Evolutionary conservation across 805 yeast genomes (phyloP).

Genomic region (Candida awuae): DNA sequence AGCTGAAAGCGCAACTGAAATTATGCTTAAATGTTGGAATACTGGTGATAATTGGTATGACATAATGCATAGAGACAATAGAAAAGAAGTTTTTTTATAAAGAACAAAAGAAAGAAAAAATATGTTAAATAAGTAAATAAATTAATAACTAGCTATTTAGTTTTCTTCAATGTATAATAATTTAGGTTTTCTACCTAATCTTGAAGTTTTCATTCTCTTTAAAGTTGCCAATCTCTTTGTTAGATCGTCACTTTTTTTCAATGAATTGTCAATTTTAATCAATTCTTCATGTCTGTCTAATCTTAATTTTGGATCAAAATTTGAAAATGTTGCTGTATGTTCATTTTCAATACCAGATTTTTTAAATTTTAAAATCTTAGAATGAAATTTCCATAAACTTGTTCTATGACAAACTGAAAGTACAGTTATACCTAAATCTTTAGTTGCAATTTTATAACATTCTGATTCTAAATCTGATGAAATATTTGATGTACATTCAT

Average conservation of each 20-base stretch:
- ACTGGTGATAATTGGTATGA: slow-evolving; percentile 45
- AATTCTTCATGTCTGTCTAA: slow-evolving; percentile 73
- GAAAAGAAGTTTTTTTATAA: slow-evolving; percentile 39
- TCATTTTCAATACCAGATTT: slow-evolving; percentile 7
- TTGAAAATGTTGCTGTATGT: slow-evolving; percentile 40
- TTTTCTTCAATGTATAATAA: slow-evolving; percentile 22
- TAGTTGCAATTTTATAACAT: slow-evolving; percentile 74
- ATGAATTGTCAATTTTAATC: slow-evolving; percentile 54
- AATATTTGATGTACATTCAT: slow-evolving; percentile 93
- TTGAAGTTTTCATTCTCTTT: slow-evolving; percentile 23
- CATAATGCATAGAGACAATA: slow-evolving; percentile 34
- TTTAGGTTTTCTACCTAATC: slow-evolving; percentile 11
- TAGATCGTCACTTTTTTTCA: slow-evolving; percentile 64
- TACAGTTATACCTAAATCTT: slow-evolving; percentile 67
- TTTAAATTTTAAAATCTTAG: slow-evolving; percentile 62
- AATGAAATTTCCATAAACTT: slow-evolving; percentile 88
- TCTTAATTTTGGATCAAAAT: slow-evolving; percentile 66
- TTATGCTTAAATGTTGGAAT: slow-evolving; percentile 48
- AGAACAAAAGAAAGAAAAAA: background rate
- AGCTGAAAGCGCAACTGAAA: slow-evolving; percentile 25
- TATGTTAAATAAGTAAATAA: background rate
- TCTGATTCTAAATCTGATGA: slow-evolving; percentile 84
- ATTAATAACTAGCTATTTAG: background rate
- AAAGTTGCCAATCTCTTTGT: slow-evolving; percentile 60
- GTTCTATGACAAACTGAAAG: slow-evolving; percentile 90